A percentile compares a stretch with the other conserved stretches of the same genome.
phyloP scores from a whole-genome alignment of 1,284 basidiomycete species.

The Moniliophthora roreri region DNA sequence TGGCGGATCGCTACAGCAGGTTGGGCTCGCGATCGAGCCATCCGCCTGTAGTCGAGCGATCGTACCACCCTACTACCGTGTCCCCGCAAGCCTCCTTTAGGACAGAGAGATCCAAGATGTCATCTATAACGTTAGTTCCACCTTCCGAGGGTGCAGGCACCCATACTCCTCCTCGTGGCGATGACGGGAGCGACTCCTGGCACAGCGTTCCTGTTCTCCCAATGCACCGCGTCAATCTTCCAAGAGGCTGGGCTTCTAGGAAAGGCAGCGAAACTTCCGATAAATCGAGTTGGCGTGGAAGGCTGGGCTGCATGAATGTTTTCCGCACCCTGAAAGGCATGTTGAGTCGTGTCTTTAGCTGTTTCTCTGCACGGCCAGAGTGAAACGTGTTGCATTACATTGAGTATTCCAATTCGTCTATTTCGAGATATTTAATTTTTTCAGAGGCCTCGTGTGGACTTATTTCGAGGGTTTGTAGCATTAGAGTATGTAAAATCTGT shows the following conservation, averaged over 20 bases:
- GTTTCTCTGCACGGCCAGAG: neutral
- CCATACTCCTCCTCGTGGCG: neutral
- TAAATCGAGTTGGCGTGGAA: neutral
- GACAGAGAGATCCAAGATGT: conserved; percentile 33
- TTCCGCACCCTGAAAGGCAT: neutral
- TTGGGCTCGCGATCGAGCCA: conserved; percentile 21
- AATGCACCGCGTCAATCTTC: conserved; percentile 16
- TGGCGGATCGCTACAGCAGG: too few relatives aligned
- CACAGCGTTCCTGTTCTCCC: conserved; percentile 21
- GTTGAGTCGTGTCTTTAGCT: neutral
- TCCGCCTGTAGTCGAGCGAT: neutral
- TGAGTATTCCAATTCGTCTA: neutral
- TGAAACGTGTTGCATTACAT: neutral
- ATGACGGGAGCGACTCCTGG: neutral
- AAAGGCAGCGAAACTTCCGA: neutral
- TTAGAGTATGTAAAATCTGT: neutral
- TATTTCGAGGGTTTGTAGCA: neutral
- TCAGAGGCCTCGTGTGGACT: neutral
- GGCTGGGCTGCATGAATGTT: neutral
- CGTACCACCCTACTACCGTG: conserved; percentile 13
- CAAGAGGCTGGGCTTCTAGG: conserved; percentile 2
- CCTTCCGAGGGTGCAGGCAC: neutral
- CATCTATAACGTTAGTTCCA: conserved; percentile 8
- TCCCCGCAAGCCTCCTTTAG: conserved; percentile 27
- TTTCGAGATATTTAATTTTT: neutral